These are phyloP conservation scores for Oxytropis ochrocephala DNA, from an alignment of 306 rosid genomes.

Conservation along the genomic window DNA sequence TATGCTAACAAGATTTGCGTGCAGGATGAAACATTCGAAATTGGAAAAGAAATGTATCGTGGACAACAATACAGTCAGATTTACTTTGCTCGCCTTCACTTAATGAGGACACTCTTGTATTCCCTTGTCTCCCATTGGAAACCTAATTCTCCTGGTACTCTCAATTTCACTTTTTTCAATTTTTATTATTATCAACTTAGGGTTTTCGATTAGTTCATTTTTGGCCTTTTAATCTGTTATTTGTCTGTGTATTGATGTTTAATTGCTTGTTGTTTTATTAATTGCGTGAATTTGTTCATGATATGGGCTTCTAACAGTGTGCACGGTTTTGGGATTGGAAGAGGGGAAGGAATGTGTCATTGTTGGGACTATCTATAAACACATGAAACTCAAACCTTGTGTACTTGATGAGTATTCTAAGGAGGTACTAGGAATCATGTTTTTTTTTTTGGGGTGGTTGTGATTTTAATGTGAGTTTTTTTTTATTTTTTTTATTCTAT, in stretches of 20 bases:
- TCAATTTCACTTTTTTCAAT: background rate
- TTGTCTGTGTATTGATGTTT: background rate
- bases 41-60: slow-evolving; percentile 53
- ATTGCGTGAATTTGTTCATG: background rate
- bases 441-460: background rate
- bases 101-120: slow-evolving; percentile 72
- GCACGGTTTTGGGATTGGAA: slow-evolving; percentile 69
- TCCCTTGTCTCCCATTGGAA: slow-evolving; percentile 70
- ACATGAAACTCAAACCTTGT: slow-evolving; percentile 92
- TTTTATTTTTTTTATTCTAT: background rate
- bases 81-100: slow-evolving; percentile 76
- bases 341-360: slow-evolving; percentile 75
- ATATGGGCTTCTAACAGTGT: slow-evolving; percentile 43
- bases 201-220: background rate
- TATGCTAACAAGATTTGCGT: background rate
- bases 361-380: slow-evolving; percentile 85
- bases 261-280: background rate
- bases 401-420: slow-evolving; percentile 89
- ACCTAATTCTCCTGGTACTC: slow-evolving; percentile 62
- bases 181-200: background rate
- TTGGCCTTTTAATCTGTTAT: background rate
- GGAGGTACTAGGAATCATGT: slow-evolving; percentile 33
- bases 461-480: background rate
- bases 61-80: slow-evolving; percentile 94
- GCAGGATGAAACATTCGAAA: slow-evolving; percentile 63